A percentile compares a stretch with the other conserved stretches of the same genome.
Evolutionary conservation across 2,329 filamentous ascomycete species (phyloP).

Genomic region (Thielaviopsis ethacetica): DNA sequence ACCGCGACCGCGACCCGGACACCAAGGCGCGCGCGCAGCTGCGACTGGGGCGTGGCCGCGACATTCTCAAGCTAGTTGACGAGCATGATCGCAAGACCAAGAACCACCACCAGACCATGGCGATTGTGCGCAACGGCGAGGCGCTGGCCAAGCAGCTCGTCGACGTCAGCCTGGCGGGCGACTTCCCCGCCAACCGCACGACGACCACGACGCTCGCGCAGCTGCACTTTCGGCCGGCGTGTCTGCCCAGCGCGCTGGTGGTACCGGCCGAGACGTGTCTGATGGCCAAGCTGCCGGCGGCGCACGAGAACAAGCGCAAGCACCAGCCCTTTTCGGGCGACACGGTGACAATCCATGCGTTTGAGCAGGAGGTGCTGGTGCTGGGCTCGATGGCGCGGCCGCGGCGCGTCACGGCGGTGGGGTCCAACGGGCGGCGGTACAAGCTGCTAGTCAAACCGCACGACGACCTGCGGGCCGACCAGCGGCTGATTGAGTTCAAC

Average conservation of each 20-base stretch:
- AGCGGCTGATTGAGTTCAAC: constrained; percentile 98
- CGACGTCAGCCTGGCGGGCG: constrained; percentile 59
- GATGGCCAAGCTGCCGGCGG: constrained; percentile 62
- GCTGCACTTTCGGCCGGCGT: constrained; percentile 70
- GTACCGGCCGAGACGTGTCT: constrained; percentile 78
- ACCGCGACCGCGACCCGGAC: constrained; percentile 22
- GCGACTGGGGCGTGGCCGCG: background rate
- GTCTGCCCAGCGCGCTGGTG: constrained; percentile 68
- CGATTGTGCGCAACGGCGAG: constrained; percentile 62
- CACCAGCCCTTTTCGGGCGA: constrained; percentile 82
- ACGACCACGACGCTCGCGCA: constrained; percentile 56
- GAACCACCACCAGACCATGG: constrained; percentile 22
- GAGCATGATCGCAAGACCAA: constrained; percentile 3
- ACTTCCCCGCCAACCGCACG: constrained; percentile 51
- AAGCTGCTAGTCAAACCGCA: constrained; percentile 93
- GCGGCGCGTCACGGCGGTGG: constrained; percentile 71
- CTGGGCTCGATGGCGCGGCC: constrained; percentile 85
- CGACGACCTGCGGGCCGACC: constrained; percentile 92
- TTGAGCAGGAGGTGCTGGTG: constrained; percentile 78
- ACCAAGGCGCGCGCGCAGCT: constrained; percentile 41
- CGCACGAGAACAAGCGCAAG: constrained; percentile 51
- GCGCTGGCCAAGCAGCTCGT: constrained; percentile 71
- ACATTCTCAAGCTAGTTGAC: constrained; percentile 33
- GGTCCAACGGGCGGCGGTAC: constrained; percentile 77
- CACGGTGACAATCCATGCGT: constrained; percentile 63